Base-by-base conservation (phyloP, 371 early-diverging fungal species). In the Fennellomyces sp. region DNA sequence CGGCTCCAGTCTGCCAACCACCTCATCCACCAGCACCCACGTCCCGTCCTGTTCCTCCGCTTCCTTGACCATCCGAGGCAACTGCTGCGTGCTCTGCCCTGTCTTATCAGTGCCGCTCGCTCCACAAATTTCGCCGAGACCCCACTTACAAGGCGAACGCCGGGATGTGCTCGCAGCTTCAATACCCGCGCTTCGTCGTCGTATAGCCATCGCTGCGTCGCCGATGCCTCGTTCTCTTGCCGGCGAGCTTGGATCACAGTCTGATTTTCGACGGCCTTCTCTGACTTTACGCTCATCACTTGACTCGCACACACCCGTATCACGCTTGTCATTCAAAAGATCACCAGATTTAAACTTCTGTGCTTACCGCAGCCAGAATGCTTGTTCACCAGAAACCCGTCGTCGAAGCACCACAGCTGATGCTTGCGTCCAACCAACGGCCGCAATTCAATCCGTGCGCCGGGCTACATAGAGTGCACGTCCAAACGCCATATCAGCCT, bases 351-450 rank as follows among this genome's bases (percentile, higher is more conserved):
- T 48, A 48, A 48, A n/a, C 11, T 15, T 15, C 15, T 30, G 6
- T 23, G 17, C 57, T 55, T 53, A 61, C 61, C 61, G 27, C 55
- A 61, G 29, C 55, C 61, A n/a, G 61, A 61, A 27, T 42, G 55
- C 38, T 54, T 53, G 52, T 61, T 61, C 26, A 61, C 25, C 21
- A 61, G 38, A 30, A 61, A 61, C 31, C 61, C 61, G 23, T 48
- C 35, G 42, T 54, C 55, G 27, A 30, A 61, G 23, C 41, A 45
- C 61, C 61, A 61, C 54, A 54, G 28, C 35, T 61, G 61, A 33
- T 54, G 33, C 29, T 41, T 36, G 2, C 52, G 29, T 10, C 36
- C 55, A 8, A 23, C 31, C 35, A 47, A 21, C 10, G 61, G 61
- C 15, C 61, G 54, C 27, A 61, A 33, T 36, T 61, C 61, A 17